These are phyloP conservation scores for Mortierella hygrophila DNA, from an alignment of 192 early-diverging fungal species.

Conservation along the genomic window DNA sequence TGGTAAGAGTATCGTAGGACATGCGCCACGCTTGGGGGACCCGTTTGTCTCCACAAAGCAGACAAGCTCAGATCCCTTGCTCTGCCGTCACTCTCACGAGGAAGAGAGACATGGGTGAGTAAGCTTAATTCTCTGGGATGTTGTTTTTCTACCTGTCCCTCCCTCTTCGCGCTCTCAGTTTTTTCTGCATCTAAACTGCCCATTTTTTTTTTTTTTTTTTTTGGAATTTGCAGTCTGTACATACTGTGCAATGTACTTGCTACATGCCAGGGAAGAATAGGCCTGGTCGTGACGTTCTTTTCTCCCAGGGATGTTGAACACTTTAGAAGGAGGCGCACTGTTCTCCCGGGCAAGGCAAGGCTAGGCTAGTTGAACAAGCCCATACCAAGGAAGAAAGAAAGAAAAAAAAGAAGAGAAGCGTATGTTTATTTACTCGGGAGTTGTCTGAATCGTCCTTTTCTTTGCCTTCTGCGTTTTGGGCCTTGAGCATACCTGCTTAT, in stretches of 20 bases:
- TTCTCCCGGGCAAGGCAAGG: not conserved
- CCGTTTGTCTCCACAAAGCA: not conserved
- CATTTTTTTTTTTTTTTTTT: not conserved
- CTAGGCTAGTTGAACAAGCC: not conserved
- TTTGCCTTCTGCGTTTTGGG: not conserved
- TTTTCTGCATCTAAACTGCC: not conserved
- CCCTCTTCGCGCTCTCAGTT: too few species aligned
- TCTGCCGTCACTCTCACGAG: constrained; percentile 4
- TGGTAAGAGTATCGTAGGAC: not conserved
- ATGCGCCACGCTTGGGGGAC: not conserved
- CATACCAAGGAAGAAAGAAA: not conserved
- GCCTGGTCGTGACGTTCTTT: not conserved
- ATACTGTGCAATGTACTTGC: not conserved
- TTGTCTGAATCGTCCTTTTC: not conserved
- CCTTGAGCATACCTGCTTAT: constrained; percentile 2
- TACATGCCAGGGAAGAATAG: not conserved
- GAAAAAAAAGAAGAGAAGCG: not conserved
- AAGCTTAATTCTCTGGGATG: not conserved
- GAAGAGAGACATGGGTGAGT: not conserved
- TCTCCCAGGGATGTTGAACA: not conserved
- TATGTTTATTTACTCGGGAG: not conserved
- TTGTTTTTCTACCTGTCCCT: not conserved
- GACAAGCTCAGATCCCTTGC: not conserved
- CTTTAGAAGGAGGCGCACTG: constrained; percentile 4
- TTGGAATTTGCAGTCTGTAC: not conserved